Conservation (phyloP, 768 basidiomycete species). For the Infundibulicybe gibba region DNA sequence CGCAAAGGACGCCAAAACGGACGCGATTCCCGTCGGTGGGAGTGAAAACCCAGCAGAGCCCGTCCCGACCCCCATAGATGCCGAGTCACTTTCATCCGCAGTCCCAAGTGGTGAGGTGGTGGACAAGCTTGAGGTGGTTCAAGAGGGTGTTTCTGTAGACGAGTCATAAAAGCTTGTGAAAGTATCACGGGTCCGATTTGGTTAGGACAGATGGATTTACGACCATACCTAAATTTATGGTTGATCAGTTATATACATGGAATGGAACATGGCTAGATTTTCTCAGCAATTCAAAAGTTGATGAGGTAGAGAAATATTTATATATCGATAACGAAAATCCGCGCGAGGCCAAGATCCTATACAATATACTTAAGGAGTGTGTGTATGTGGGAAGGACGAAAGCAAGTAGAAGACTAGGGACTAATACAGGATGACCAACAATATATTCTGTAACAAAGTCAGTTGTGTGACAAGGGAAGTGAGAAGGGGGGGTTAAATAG, state of each 20-base stretch:
- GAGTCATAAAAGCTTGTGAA: slow-evolving; percentile 20
- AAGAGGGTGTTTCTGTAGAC: slow-evolving; percentile 22
- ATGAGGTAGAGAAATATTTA: not conserved
- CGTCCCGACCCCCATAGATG: slow-evolving; percentile 34
- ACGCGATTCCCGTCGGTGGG: slow-evolving; percentile 29
- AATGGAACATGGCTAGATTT: too few species aligned
- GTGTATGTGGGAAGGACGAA: slow-evolving; percentile 16
- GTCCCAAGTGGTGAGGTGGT: slow-evolving; percentile 35
- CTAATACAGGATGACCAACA: slow-evolving; percentile 13
- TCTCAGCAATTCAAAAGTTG: too few species aligned
- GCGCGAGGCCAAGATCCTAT: slow-evolving; percentile 21
- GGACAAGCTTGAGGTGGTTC: slow-evolving; percentile 38
- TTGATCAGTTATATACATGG: too few species aligned
- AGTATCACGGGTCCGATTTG: slow-evolving; percentile 4
- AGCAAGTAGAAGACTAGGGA: slow-evolving; percentile 14
- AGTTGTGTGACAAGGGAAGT: not conserved
- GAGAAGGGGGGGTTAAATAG: not conserved
- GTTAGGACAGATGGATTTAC: slow-evolving; percentile 5
- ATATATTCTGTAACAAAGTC: not conserved
- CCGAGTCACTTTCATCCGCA: slow-evolving; percentile 21
- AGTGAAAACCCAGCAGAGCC: slow-evolving; percentile 43
- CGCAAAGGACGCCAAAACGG: slow-evolving; percentile 31
- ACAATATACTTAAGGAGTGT: slow-evolving; percentile 37
- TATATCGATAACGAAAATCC: slow-evolving; percentile 32
- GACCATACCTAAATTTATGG: not conserved